Percentiles rank a stretch among this genome's conserved stretches.
These are phyloP conservation scores for Fusarium scirpi DNA, from an alignment of 2,329 filamentous ascomycete genomes.

Conservation along the genomic window DNA sequence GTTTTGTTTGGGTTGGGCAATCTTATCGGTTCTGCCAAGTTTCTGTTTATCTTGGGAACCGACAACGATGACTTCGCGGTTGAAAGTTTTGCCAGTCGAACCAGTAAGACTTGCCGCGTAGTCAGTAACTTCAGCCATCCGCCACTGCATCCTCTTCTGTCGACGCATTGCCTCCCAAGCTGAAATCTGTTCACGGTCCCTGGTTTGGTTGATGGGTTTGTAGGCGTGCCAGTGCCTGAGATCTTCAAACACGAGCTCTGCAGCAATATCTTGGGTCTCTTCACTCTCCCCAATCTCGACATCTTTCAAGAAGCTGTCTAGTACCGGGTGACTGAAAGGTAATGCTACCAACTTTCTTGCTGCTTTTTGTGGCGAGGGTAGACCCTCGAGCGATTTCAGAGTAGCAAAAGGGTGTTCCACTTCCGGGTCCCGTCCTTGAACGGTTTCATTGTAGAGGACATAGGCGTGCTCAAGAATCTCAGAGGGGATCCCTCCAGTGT, in stretches of 20 bases:
- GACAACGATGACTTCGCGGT: slow-evolving; percentile 73
- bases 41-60: neutral
- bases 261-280: slow-evolving; percentile 36
- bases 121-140: slow-evolving; percentile 74
- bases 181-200: slow-evolving; percentile 40
- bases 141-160: slow-evolving; percentile 59
- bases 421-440: neutral
- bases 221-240: slow-evolving; percentile 72
- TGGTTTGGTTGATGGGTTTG: slow-evolving; percentile 62
- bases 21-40: neutral
- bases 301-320: slow-evolving; percentile 60
- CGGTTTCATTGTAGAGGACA: slow-evolving; percentile 3
- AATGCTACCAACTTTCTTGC: slow-evolving; percentile 51
- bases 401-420: neutral
- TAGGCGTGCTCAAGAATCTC: slow-evolving; percentile 8
- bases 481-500: neutral
- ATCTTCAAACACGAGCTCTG: slow-evolving; percentile 59
- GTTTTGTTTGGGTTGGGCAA: slow-evolving; percentile 7
- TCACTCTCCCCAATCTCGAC: slow-evolving; percentile 54
- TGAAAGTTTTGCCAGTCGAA: slow-evolving; percentile 69
- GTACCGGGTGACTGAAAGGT: slow-evolving; percentile 60
- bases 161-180: slow-evolving; percentile 58
- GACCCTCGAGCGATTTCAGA: neutral
- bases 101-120: slow-evolving; percentile 80
- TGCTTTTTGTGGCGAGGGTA: neutral